phyloP scores from a whole-genome alignment of 108 stramenopile genomes.

The Cyclotella kingstonii region DNA sequence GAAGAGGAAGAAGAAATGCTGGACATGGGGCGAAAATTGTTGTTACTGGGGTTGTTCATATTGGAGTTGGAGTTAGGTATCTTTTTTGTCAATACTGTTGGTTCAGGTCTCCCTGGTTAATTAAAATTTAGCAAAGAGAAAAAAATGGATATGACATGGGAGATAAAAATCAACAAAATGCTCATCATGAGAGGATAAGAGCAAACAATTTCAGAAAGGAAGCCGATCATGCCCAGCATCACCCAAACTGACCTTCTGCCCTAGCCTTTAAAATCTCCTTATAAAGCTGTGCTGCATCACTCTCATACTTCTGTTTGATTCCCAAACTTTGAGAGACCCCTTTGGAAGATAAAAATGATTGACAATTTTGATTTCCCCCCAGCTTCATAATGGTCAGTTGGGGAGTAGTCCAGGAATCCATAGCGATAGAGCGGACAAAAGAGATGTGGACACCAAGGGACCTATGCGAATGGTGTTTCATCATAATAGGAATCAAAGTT shows the following conservation, averaged over 20 bases:
- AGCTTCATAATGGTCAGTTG: conserved; percentile 81
- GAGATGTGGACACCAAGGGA: conserved; percentile 96
- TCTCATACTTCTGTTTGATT: conserved; percentile 85
- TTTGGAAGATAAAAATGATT: conserved; percentile 55
- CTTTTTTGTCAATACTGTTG: conserved; percentile 59
- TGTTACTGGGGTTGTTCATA: conserved; percentile 3
- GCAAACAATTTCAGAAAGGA: too few species aligned
- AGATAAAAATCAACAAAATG: too few species aligned
- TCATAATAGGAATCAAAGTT: not conserved
- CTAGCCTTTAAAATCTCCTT: conserved; percentile 81
- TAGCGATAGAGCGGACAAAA: conserved; percentile 95
- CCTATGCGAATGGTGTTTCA: conserved; percentile 18
- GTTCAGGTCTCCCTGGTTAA: conserved; percentile 66
- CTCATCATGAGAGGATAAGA: too few species aligned
- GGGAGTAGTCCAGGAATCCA: conserved; percentile 94
- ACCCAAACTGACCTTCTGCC: conserved; percentile 51
- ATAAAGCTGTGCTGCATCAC: conserved; percentile 82
- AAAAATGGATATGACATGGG: conserved; percentile 1
- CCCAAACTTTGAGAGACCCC: conserved; percentile 62
- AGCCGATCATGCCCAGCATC: too few species aligned
- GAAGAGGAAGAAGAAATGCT: conserved; percentile 31
- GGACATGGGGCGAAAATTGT: conserved; percentile 11
- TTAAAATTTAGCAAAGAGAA: not conserved
- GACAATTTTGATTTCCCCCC: conserved; percentile 83
- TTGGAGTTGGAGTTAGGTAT: too few species aligned